Evolutionary conservation across 192 early-diverging fungal species (phyloP), one percentile per base, ranked within the genome.

Genomic region (Rhizophagus sp.): DNA sequence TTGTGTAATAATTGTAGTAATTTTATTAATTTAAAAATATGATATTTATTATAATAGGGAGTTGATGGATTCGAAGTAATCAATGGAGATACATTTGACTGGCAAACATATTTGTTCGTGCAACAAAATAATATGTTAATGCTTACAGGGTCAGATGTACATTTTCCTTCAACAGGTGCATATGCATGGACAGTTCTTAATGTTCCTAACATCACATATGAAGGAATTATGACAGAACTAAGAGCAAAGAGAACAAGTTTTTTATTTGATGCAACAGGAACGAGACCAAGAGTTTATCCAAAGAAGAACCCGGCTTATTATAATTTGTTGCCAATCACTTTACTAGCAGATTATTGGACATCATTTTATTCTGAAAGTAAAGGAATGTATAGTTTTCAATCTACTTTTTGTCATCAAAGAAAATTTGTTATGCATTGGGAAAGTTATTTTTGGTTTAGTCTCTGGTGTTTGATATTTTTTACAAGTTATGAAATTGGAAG

Each of bases 321-420:
- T 19, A 62, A 70, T 24, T 84, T 90, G 24, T 85, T 86, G 1
- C 91, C 93, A 0, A 82, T 91, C n/a, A 86, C 83, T 1, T 66
- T 83, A 10, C 27, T 92, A 12, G 91, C 88, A 9, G 81, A 89
- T 70, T 90, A 89, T 73, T 91, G 91, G 81, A 78, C 79, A 36
- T 86, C 87, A 64, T 94, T 91, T 84, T 91, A 90, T 82, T 82
- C 74, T 25, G 84, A 90, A 39, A 80, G 85, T 41, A 85, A 85
- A 27, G 92, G 92, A 15, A 91, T 92, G 90, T 94, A 94, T 79
- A 90, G 89, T 52, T 94, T 94, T 79, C 85, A 89, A 65, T 90
- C 87, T 2, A 86, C 87, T 7, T 92, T 87, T 79, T 94, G 93
- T 79, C 91, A 94, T 72, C 78, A 85, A 39, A 78, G 90, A 49